Conservation (phyloP, 805 yeast genomes). For the Geotrichum ghanense region DNA sequence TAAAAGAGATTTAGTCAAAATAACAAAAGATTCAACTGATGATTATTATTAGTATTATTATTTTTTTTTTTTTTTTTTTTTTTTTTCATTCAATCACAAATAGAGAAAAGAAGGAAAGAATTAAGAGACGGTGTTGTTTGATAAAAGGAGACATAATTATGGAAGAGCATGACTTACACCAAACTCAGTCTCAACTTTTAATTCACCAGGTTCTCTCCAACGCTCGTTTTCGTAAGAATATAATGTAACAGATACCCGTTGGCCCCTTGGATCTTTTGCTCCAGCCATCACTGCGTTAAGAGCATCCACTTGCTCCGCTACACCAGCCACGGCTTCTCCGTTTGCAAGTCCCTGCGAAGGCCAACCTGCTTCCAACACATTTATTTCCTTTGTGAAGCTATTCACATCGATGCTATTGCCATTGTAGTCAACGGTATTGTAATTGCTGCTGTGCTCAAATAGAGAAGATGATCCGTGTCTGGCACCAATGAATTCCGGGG, state of each 20-base stretch:
- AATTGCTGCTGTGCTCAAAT: too few relatives aligned
- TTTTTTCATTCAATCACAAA: too few relatives aligned
- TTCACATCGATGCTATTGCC: slow-evolving; percentile 28
- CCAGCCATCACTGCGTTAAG: slow-evolving; percentile 41
- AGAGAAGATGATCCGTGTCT: background rate
- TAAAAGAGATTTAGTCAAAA: too few relatives aligned
- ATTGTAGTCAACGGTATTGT: too few relatives aligned
- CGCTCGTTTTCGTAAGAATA: slow-evolving; percentile 14
- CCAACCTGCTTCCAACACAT: slow-evolving; percentile 83
- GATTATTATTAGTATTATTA: too few relatives aligned
- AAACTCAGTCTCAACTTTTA: slow-evolving; percentile 13
- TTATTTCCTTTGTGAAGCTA: slow-evolving; percentile 31
- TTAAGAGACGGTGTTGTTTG: too few relatives aligned
- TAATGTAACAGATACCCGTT: slow-evolving; percentile 10
- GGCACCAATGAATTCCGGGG: slow-evolving; percentile 20
- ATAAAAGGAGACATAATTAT: too few relatives aligned
- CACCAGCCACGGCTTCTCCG: slow-evolving; percentile 65
- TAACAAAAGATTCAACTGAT: too few relatives aligned
- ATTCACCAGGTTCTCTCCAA: slow-evolving; percentile 16
- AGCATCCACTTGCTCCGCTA: slow-evolving; percentile 56
- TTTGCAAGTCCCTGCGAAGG: slow-evolving; percentile 64
- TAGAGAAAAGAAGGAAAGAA: too few relatives aligned
- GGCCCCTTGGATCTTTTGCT: slow-evolving; percentile 3
- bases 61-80: too few relatives aligned
- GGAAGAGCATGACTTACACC: slow-evolving; percentile 8